Percentiles rank a stretch among this genome's conserved stretches.
These are phyloP conservation scores for Alternaria gansuensis DNA, from an alignment of 2,329 filamentous ascomycete species.

Conservation along the genomic window DNA sequence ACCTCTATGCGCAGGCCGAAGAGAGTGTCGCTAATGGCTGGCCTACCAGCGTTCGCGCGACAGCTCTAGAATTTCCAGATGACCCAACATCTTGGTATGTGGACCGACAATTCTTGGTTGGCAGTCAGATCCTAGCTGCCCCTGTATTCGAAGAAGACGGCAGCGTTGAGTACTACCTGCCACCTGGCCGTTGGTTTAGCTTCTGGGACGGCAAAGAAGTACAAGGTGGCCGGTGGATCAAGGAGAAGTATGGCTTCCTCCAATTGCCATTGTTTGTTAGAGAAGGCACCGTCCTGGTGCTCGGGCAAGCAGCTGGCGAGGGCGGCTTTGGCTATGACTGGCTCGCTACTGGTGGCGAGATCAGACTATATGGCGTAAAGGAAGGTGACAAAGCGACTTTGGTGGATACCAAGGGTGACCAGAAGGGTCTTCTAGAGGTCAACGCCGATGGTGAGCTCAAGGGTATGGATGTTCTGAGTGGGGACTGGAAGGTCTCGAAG, in stretches of 20 bases:
- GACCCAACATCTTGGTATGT: slow-evolving; percentile 73
- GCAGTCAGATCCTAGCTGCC: slow-evolving; percentile 68
- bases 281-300: slow-evolving; percentile 53
- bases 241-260: slow-evolving; percentile 53
- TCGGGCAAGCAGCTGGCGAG: slow-evolving; percentile 52
- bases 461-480: slow-evolving; percentile 42
- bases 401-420: slow-evolving; percentile 47
- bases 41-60: slow-evolving; percentile 68
- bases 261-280: slow-evolving; percentile 55
- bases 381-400: slow-evolving; percentile 47
- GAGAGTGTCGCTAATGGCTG: slow-evolving; percentile 63
- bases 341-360: slow-evolving; percentile 50
- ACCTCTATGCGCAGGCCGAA: slow-evolving; percentile 64
- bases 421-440: slow-evolving; percentile 45
- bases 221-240: slow-evolving; percentile 57
- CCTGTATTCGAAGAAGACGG: slow-evolving; percentile 71
- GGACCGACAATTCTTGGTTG: slow-evolving; percentile 79
- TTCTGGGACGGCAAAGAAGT: slow-evolving; percentile 58
- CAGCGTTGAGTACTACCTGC: slow-evolving; percentile 72
- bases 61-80: slow-evolving; percentile 74
- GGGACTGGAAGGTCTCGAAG: slow-evolving; percentile 49
- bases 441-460: slow-evolving; percentile 40
- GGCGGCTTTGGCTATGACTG: slow-evolving; percentile 55
- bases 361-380: slow-evolving; percentile 52
- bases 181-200: slow-evolving; percentile 61